These are phyloP conservation scores for Yueomyces sinensis DNA, from an alignment of 805 yeast species.

Conservation along the genomic window DNA sequence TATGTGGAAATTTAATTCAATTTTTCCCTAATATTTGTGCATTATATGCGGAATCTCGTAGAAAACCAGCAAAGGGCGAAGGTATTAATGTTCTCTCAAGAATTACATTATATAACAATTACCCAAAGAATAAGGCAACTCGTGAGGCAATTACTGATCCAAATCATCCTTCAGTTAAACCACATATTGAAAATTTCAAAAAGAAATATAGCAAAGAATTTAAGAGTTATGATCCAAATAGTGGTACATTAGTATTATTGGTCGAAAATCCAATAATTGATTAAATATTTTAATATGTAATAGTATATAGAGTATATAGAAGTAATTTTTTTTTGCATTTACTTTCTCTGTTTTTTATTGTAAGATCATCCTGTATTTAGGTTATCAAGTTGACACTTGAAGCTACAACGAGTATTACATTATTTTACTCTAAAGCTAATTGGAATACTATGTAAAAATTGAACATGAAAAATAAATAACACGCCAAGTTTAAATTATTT, in stretches of 20 bases:
- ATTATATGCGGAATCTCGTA: conserved; percentile 55
- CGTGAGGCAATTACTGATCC: conserved; percentile 66
- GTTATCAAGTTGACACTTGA: no score
- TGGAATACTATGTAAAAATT: no score
- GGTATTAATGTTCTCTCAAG: conserved; percentile 70
- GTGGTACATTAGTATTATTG: conserved; percentile 58
- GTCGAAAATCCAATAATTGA: conserved; percentile 16
- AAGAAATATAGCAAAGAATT: conserved; percentile 44
- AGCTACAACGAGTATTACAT: no score
- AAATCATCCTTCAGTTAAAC: conserved; percentile 52
- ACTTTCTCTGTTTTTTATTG: no score
- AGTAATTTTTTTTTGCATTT: no score
- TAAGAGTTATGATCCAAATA: conserved; percentile 57
- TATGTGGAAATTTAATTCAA: conserved; percentile 50
- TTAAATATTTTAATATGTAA: no score
- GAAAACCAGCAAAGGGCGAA: conserved; percentile 56
- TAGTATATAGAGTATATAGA: no score
- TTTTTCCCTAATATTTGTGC: conserved; percentile 49
- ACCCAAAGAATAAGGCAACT: conserved; percentile 59
- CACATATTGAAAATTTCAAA: conserved; percentile 57
- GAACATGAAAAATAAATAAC: no score
- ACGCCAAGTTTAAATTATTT: no score
- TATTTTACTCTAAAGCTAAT: no score
- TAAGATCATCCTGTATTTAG: no score
- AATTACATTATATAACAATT: conserved; percentile 66